These are phyloP conservation scores for Magnaporthiopsis incrustans DNA, from an alignment of 2,329 filamentous ascomycete genomes.

Conservation along the genomic window DNA sequence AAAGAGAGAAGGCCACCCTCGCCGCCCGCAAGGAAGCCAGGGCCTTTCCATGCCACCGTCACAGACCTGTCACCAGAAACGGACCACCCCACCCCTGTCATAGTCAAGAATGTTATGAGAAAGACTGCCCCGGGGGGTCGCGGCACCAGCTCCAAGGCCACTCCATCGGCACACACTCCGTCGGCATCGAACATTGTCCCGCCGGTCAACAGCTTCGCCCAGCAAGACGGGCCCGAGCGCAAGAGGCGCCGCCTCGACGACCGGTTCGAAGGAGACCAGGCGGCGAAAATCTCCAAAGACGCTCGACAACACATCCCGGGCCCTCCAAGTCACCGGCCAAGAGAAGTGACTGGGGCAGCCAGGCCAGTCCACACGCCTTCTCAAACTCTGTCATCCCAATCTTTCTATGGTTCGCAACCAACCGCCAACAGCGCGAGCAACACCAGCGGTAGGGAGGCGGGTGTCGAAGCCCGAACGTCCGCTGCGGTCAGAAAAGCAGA, in stretches of 20 bases:
- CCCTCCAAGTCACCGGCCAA: not conserved
- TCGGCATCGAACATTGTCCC: not conserved
- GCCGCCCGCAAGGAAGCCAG: not conserved
- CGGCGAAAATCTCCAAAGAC: not conserved
- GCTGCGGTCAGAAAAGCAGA: not conserved
- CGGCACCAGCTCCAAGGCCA: not conserved
- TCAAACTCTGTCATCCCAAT: not conserved
- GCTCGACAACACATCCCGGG: not conserved
- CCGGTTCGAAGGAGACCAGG: not conserved
- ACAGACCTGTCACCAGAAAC: not conserved
- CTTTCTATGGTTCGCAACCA: not conserved
- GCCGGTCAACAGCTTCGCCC: not conserved
- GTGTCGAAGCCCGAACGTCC: not conserved
- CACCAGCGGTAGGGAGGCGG: not conserved
- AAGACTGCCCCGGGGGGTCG: not conserved
- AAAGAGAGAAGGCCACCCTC: not conserved
- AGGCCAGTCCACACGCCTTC: not conserved
- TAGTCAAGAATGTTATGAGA: constrained; percentile 2
- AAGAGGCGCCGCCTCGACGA: not conserved
- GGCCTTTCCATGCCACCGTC: not conserved
- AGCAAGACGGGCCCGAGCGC: not conserved
- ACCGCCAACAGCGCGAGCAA: not conserved
- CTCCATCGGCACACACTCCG: not conserved
- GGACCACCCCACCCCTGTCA: not conserved
- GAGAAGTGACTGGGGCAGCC: not conserved